Evolutionary conservation across 768 basidiomycete genomes (phyloP).

Genomic region (Russula virescens): DNA sequence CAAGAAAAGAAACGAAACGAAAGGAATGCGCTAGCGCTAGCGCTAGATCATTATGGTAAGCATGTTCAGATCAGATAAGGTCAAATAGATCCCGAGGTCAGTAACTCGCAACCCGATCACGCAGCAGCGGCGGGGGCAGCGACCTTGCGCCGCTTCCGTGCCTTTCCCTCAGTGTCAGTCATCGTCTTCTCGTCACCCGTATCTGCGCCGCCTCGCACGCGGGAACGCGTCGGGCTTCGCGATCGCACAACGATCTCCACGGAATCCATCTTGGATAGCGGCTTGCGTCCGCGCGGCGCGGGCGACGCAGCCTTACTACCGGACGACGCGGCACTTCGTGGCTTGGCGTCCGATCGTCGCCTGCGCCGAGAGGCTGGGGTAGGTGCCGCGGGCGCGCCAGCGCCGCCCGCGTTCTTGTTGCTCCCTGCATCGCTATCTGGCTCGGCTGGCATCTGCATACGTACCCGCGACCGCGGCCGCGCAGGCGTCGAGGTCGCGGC

Average conservation of each 20-base stretch:
- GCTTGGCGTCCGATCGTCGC: background rate
- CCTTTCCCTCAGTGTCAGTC: slow-evolving; percentile 10
- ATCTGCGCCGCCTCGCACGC: slow-evolving; percentile 10
- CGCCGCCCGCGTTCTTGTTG: slow-evolving; percentile 5
- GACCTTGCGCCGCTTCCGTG: slow-evolving; percentile 18
- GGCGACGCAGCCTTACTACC: background rate
- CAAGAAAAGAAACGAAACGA: background rate
- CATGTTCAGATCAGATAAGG: background rate
- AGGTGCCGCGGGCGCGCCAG: background rate
- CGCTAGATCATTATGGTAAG: too few species aligned
- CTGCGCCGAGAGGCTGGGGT: background rate
- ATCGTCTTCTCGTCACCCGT: slow-evolving; percentile 16
- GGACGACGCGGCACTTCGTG: background rate
- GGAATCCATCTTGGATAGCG: slow-evolving; percentile 11
- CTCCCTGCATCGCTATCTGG: slow-evolving; percentile 5
- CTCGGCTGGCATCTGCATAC: background rate
- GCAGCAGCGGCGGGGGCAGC: background rate
- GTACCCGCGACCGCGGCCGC: background rate
- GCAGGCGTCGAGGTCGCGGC: background rate
- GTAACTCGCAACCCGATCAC: background rate
- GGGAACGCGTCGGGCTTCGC: slow-evolving; percentile 14
- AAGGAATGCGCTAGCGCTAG: too few species aligned
- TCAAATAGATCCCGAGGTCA: background rate
- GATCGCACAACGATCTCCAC: slow-evolving; percentile 17
- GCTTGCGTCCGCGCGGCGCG: slow-evolving; percentile 10